These are phyloP conservation scores for Phylloporus scabripes DNA, from an alignment of 768 basidiomycete species.

Conservation along the genomic window DNA sequence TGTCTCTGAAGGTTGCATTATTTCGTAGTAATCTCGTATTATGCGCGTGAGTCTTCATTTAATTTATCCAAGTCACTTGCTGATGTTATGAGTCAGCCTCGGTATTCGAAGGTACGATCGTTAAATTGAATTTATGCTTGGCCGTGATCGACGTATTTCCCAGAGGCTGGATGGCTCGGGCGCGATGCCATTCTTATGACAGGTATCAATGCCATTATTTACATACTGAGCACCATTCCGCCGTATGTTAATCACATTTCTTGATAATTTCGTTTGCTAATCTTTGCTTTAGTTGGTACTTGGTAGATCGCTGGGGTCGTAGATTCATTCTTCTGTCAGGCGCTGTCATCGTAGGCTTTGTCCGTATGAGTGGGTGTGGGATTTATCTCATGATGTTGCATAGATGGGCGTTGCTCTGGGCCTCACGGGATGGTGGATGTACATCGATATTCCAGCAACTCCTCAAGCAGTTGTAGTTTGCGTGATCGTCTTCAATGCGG, in stretches of 20 bases:
- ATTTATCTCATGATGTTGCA: conserved; percentile 1
- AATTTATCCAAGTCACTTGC: not conserved
- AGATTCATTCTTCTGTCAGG: conserved; percentile 83
- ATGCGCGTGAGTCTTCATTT: conserved; percentile 62
- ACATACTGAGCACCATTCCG: conserved; percentile 73
- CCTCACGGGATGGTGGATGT: conserved; percentile 91
- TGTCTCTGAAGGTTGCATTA: conserved; percentile 5
- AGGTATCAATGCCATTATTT: conserved; percentile 84
- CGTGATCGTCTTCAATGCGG: conserved; percentile 90
- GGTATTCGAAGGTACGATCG: conserved; percentile 77
- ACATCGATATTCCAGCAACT: conserved; percentile 79
- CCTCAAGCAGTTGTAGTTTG: conserved; percentile 83
- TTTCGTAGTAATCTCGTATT: conserved; percentile 83
- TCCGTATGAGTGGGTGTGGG: not conserved
- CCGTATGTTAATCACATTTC: conserved; percentile 49
- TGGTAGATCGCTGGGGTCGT: conserved; percentile 89
- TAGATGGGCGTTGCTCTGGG: conserved; percentile 81
- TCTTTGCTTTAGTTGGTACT: conserved; percentile 65
- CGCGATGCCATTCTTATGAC: conserved; percentile 94
- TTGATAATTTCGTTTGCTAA: conserved; percentile 8
- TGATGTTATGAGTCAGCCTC: conserved; percentile 46
- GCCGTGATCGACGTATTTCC: conserved; percentile 8
- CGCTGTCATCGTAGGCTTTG: conserved; percentile 59
- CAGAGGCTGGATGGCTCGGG: conserved; percentile 94
- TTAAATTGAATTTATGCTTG: not conserved